phyloP scores from a whole-genome alignment of 1,284 basidiomycete genomes.

The Boletellus deceptivus region DNA sequence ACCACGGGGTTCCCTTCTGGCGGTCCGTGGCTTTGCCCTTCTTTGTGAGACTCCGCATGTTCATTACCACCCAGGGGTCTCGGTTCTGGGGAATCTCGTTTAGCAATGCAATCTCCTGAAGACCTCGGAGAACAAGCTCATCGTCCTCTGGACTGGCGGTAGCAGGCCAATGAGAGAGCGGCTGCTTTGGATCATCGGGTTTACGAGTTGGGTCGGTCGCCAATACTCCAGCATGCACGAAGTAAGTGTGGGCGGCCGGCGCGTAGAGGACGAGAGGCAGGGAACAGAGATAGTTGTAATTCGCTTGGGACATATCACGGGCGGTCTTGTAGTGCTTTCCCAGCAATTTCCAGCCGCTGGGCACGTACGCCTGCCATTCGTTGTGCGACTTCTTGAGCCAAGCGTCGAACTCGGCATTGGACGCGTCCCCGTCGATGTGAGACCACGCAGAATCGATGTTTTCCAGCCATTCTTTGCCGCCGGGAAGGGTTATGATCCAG shows the following conservation, averaged over 20 bases:
- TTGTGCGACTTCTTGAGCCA: conserved; percentile 28
- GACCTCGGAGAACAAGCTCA: conserved; percentile 36
- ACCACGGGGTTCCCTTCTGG: conserved; percentile 70
- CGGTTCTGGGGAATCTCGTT: conserved; percentile 68
- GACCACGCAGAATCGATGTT: conserved; percentile 42
- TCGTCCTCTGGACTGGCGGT: conserved; percentile 28
- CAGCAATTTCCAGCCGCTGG: conserved; percentile 68
- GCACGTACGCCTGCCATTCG: conserved; percentile 56
- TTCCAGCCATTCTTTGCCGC: conserved; percentile 51
- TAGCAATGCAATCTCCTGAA: conserved; percentile 63
- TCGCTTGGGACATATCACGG: conserved; percentile 51
- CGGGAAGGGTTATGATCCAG: conserved; percentile 52
- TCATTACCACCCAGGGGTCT: conserved; percentile 72
- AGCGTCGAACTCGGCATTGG: conserved; percentile 28
- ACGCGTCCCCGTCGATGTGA: conserved; percentile 38
- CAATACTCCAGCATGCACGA: conserved; percentile 84
- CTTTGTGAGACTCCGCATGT: conserved; percentile 67
- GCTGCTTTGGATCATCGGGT: conserved; percentile 54
- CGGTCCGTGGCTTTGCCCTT: conserved; percentile 54
- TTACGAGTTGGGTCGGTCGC: conserved; percentile 61
- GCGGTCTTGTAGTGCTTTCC: conserved; percentile 77
- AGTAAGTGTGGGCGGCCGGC: conserved; percentile 72
- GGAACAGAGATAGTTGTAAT: conserved; percentile 67
- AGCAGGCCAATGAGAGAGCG: conserved; percentile 61
- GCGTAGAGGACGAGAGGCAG: conserved; percentile 75